Evolutionary conservation across 768 basidiomycete species (phyloP).

Genomic region (Boletellus sp.): DNA sequence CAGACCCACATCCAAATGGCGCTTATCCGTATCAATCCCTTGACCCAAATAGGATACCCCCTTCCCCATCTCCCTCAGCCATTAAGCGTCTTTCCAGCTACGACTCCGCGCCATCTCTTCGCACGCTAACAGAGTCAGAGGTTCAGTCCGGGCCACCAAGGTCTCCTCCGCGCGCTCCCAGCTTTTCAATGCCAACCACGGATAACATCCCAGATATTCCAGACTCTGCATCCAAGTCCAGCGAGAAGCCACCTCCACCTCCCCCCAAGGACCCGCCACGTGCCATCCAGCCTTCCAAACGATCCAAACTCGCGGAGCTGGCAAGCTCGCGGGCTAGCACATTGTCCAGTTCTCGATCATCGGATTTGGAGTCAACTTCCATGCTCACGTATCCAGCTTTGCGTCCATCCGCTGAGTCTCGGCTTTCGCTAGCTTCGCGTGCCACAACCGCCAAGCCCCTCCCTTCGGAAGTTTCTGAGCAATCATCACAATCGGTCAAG

Average conservation of each 20-base stretch:
- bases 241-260: conserved; percentile 23
- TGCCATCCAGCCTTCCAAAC: conserved; percentile 34
- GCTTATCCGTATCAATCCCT: conserved; percentile 16
- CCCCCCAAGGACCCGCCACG: conserved; percentile 23
- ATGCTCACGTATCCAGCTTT: conserved; percentile 70
- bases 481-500: conserved; percentile 11
- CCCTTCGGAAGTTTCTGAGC: conserved; percentile 19
- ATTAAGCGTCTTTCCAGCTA: conserved; percentile 55
- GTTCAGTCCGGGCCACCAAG: conserved; percentile 32
- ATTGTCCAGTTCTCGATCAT: conserved; percentile 50
- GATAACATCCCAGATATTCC: conserved; percentile 56
- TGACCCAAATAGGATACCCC: conserved; percentile 58
- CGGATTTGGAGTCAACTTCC: conserved; percentile 52
- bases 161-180: conserved; percentile 39
- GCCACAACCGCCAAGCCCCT: conserved; percentile 15
- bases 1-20: neutral
- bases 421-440: conserved; percentile 29
- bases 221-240: conserved; percentile 49
- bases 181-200: conserved; percentile 41
- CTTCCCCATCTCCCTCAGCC: conserved; percentile 68
- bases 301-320: conserved; percentile 66
- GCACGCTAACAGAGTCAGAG: conserved; percentile 39
- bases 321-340: conserved; percentile 62
- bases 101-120: conserved; percentile 54
- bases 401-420: conserved; percentile 63